Conservation (phyloP, 1,284 basidiomycete genomes). For the Puccinia hordei region DNA sequence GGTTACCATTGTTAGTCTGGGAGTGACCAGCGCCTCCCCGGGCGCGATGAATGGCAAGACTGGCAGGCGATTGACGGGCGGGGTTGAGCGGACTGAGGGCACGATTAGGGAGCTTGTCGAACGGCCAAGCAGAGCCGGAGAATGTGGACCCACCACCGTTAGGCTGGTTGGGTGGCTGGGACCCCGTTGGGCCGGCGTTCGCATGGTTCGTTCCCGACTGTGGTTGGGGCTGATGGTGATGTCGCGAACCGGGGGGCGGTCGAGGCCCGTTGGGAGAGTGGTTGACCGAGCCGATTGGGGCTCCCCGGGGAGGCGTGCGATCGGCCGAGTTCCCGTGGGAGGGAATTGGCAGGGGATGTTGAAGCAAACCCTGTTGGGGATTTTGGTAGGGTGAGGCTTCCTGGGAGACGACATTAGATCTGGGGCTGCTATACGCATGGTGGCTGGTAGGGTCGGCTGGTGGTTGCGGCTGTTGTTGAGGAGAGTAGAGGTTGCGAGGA, state of each 20-base stretch:
- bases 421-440: not conserved
- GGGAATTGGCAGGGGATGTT: constrained; percentile 7
- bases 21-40: not conserved
- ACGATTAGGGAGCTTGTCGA: constrained; percentile 24
- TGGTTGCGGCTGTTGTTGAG: not conserved
- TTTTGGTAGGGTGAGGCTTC: constrained; percentile 15
- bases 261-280: constrained; percentile 19
- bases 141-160: not conserved
- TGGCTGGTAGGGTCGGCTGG: not conserved
- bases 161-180: not conserved
- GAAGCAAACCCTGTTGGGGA: not conserved
- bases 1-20: not conserved
- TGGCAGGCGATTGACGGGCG: not conserved
- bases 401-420: constrained; percentile 10
- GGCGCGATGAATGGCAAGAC: not conserved
- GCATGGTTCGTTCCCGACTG: not conserved
- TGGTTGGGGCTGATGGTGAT: not conserved
- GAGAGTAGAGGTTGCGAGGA: constrained; percentile 22
- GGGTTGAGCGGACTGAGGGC: constrained; percentile 41
- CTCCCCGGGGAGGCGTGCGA: not conserved
- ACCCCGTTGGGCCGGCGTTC: no score
- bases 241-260: not conserved
- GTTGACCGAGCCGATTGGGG: not conserved
- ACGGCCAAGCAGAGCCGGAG: constrained; percentile 7
- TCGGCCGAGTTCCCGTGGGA: constrained; percentile 11